Percentiles rank a stretch among this genome's conserved stretches.
Evolutionary conservation across 2,329 filamentous ascomycete species (phyloP).

Genomic region (Cercospora janseana): DNA sequence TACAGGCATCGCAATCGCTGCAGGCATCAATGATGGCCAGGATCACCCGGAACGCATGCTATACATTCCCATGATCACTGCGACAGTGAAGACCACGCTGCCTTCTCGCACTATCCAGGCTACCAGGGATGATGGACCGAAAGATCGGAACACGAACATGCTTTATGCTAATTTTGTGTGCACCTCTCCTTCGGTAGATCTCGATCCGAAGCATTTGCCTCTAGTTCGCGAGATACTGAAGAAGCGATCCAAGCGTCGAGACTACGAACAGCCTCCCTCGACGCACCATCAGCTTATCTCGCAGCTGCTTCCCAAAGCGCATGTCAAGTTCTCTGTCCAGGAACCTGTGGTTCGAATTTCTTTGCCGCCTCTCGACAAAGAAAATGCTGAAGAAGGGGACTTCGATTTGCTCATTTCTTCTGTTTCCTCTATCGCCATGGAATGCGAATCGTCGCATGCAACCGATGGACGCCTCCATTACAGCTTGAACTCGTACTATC

Average conservation of each 20-base stretch:
- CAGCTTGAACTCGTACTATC: slow-evolving; percentile 74
- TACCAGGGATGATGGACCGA: slow-evolving; percentile 63
- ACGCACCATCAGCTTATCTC: slow-evolving; percentile 69
- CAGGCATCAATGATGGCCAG: slow-evolving; percentile 87
- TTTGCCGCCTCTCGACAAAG: slow-evolving; percentile 69
- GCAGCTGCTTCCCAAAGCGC: slow-evolving; percentile 87
- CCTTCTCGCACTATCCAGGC: slow-evolving; percentile 91
- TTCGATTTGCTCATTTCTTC: slow-evolving; percentile 95
- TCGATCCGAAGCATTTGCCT: slow-evolving; percentile 88
- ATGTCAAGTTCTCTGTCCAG: slow-evolving; percentile 92
- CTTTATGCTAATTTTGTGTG: slow-evolving; percentile 94
- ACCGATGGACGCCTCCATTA: slow-evolving; percentile 81
- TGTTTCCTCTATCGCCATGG: slow-evolving; percentile 87
- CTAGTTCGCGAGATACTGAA: slow-evolving; percentile 75
- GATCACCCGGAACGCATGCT: slow-evolving; percentile 81
- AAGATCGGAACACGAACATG: slow-evolving; percentile 90
- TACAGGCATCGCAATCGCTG: slow-evolving; percentile 85
- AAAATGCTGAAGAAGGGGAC: slow-evolving; percentile 64
- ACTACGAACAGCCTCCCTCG: slow-evolving; percentile 11
- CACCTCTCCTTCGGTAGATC: slow-evolving; percentile 89
- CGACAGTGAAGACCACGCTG: slow-evolving; percentile 87
- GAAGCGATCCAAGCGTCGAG: slow-evolving; percentile 22
- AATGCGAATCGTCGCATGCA: slow-evolving; percentile 94
- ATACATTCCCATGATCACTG: slow-evolving; percentile 96
- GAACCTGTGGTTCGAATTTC: slow-evolving; percentile 91